Conservation (phyloP, 495 filamentous ascomycete species). For the Daldinia loculata region DNA sequence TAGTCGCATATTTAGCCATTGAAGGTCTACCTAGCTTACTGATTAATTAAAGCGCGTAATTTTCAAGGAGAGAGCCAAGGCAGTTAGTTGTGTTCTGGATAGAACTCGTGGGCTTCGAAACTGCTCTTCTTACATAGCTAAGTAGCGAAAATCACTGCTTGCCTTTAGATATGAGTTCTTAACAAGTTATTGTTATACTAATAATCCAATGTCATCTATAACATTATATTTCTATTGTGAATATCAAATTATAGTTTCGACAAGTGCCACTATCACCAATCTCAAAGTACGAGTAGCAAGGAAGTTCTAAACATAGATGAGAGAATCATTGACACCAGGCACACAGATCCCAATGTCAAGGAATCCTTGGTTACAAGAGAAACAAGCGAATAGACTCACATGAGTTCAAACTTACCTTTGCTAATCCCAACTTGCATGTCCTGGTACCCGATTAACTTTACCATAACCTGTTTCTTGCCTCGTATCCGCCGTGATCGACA, state of each 20-base stretch:
- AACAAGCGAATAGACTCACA: neutral
- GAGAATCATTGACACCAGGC: neutral
- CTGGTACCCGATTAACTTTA: slow-evolving; percentile 22
- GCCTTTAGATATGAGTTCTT: neutral
- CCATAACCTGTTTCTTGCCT: slow-evolving; percentile 16
- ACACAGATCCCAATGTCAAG: neutral
- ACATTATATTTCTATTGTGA: neutral
- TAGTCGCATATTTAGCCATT: neutral
- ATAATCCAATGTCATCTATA: neutral
- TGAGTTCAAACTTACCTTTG: slow-evolving; percentile 6
- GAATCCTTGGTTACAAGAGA: neutral
- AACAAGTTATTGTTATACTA: neutral
- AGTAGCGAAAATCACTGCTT: neutral
- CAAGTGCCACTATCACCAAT: neutral
- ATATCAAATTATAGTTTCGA: neutral
- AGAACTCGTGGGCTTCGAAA: neutral
- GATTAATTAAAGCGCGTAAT: neutral
- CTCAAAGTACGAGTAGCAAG: neutral
- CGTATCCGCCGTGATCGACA: slow-evolving; percentile 24
- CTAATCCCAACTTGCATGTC: slow-evolving; percentile 8
- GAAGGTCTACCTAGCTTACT: neutral
- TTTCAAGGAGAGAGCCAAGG: neutral
- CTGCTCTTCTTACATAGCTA: no score
- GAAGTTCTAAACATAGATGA: neutral
- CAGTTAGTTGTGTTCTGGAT: no score